Evolutionary conservation across 371 early-diverging fungal species (phyloP).

Genomic region (Entomophthora muscae): DNA sequence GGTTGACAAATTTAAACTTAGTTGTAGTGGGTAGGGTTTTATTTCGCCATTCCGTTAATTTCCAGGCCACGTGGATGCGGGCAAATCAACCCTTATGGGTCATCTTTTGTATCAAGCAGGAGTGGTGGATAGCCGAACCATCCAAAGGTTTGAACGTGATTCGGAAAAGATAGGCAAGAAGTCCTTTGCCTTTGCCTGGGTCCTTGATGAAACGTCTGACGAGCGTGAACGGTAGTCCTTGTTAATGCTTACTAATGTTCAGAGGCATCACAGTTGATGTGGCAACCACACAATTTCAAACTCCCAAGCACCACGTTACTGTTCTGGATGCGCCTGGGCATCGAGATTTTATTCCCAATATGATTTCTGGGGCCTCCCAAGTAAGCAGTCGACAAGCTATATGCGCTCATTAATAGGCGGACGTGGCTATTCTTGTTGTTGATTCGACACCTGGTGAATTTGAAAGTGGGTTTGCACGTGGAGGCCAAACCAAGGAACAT

Average conservation of each 20-base stretch:
- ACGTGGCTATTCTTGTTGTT: slow-evolving; percentile 93
- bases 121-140: slow-evolving; percentile 97
- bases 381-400: slow-evolving; percentile 11
- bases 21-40: slow-evolving; percentile 27
- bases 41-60: background rate
- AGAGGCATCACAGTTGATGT: slow-evolving; percentile 92
- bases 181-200: slow-evolving; percentile 96
- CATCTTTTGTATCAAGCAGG: slow-evolving; percentile 98
- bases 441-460: slow-evolving; percentile 93
- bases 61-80: slow-evolving; percentile 98
- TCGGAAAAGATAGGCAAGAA: slow-evolving; percentile 96
- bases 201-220: slow-evolving; percentile 91
- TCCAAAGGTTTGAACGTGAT: slow-evolving; percentile 98
- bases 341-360: slow-evolving; percentile 98
- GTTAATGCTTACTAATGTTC: background rate
- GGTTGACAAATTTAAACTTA: slow-evolving; percentile 57
- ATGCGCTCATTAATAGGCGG: slow-evolving; percentile 40
- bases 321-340: slow-evolving; percentile 99
- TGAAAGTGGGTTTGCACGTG: slow-evolving; percentile 97
- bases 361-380: slow-evolving; percentile 97
- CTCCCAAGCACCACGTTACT: slow-evolving; percentile 84
- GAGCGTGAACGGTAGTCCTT: slow-evolving; percentile 68
- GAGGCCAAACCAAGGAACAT: slow-evolving; percentile 99
- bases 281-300: slow-evolving; percentile 95
- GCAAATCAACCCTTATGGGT: slow-evolving; percentile 88